phyloP scores from a whole-genome alignment of 176 grass and related monocot species.

The Pharus latifolius region DNA sequence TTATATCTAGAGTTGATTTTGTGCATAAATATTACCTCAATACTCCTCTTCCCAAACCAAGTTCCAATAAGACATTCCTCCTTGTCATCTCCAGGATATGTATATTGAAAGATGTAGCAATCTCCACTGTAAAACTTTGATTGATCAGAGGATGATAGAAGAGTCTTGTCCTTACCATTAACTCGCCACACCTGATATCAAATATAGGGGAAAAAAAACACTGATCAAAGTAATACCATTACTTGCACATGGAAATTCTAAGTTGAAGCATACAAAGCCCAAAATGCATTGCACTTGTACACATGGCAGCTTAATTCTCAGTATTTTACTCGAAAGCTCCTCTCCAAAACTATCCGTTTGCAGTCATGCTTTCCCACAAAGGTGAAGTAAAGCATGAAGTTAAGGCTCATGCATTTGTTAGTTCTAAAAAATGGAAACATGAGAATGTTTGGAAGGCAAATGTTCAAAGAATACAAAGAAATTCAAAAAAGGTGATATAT shows the following conservation, averaged over 20 bases:
- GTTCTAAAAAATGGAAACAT: background rate
- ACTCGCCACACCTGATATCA: slow-evolving; percentile 79
- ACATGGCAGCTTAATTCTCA: background rate
- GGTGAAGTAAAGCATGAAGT: background rate
- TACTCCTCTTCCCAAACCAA: slow-evolving; percentile 79
- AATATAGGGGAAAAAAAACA: too few species aligned
- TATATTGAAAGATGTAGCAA: slow-evolving; percentile 97
- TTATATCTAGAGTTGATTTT: background rate
- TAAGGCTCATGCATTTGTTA: background rate
- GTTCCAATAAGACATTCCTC: slow-evolving; percentile 92
- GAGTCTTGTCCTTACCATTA: slow-evolving; percentile 60
- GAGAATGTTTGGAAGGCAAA: background rate
- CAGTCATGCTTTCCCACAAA: background rate
- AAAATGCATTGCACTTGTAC: background rate
- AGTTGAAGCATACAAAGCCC: slow-evolving; percentile 2
- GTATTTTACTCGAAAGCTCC: background rate
- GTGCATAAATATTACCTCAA: slow-evolving; percentile 50
- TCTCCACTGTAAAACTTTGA: slow-evolving; percentile 87
- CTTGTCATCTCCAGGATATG: slow-evolving; percentile 73
- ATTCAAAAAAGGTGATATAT: background rate
- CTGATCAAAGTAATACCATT: background rate
- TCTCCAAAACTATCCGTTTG: background rate
- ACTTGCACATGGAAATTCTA: background rate
- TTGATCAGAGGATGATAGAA: slow-evolving; percentile 45
- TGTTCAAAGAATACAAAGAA: background rate